These are phyloP conservation scores for Aureobasidium sp. DNA, from an alignment of 2,329 filamentous ascomycete genomes.

Conservation along the genomic window DNA sequence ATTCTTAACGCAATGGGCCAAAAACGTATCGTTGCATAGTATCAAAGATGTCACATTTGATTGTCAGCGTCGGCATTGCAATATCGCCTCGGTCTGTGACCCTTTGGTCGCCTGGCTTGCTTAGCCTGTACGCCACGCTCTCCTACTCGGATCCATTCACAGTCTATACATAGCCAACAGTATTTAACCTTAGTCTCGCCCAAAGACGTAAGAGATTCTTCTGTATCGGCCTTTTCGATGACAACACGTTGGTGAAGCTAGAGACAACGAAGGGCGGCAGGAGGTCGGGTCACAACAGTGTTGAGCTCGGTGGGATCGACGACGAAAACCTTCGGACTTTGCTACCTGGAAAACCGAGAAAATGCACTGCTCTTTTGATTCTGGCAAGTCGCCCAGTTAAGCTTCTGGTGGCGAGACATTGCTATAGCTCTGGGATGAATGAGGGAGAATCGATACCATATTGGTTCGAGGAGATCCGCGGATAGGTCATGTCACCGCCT, in stretches of 20 bases:
- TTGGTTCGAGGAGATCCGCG: conserved; percentile 3
- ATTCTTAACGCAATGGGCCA: too few relatives aligned
- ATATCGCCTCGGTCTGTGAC: not conserved
- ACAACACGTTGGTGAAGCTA: not conserved
- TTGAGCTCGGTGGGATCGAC: not conserved
- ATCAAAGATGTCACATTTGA: not conserved
- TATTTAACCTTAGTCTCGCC: conserved; percentile 17
- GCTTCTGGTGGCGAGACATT: not conserved
- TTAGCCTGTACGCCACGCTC: not conserved
- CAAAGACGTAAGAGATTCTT: conserved; percentile 16
- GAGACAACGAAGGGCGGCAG: conserved; percentile 1
- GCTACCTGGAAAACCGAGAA: not conserved
- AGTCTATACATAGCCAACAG: conserved; percentile 17
- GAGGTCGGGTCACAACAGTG: not conserved
- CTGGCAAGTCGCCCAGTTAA: not conserved
- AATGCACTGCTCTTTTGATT: conserved; percentile 8
- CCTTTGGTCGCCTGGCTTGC: not conserved
- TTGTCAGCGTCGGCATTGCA: not conserved
- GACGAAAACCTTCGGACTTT: conserved; percentile 7
- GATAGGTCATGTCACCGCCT: conserved; percentile 9
- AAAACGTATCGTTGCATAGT: too few relatives aligned
- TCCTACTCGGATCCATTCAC: conserved; percentile 24
- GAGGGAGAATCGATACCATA: not conserved
- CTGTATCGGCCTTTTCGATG: conserved; percentile 14
- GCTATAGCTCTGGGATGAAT: conserved; percentile 9